Conservation (phyloP, 2,329 filamentous ascomycete species). For the Rutstroemia sp. region DNA sequence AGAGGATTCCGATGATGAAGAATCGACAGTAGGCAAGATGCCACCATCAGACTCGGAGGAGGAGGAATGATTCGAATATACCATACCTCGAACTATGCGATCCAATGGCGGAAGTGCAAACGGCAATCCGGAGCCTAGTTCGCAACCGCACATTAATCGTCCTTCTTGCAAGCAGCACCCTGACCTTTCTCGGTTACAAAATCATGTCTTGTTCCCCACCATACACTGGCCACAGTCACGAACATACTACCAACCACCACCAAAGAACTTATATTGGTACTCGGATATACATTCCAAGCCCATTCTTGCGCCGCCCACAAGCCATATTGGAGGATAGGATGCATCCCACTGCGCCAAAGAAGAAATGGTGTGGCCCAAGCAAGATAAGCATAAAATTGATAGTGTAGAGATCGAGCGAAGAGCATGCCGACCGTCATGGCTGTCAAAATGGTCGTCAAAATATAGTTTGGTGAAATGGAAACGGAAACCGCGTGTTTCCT, state of each 20-base stretch:
- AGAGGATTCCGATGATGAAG: slow-evolving; percentile 64
- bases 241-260: slow-evolving; percentile 66
- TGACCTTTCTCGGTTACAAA: slow-evolving; percentile 23
- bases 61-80: slow-evolving; percentile 42
- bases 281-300: slow-evolving; percentile 70
- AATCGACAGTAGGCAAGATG: slow-evolving; percentile 77
- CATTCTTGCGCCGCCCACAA: slow-evolving; percentile 62
- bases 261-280: slow-evolving; percentile 54
- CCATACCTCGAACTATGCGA: neutral
- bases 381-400: slow-evolving; percentile 69
- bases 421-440: slow-evolving; percentile 61
- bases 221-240: slow-evolving; percentile 45
- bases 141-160: slow-evolving; percentile 12
- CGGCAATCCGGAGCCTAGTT: no score
- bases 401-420: slow-evolving; percentile 64
- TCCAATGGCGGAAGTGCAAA: no score
- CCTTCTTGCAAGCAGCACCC: slow-evolving; percentile 20
- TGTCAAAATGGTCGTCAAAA: slow-evolving; percentile 54
- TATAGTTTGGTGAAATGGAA: slow-evolving; percentile 50
- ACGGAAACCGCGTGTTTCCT: slow-evolving; percentile 41
- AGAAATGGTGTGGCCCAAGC: slow-evolving; percentile 67
- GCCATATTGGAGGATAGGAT: slow-evolving; percentile 49
- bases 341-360: slow-evolving; percentile 56
- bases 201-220: slow-evolving; percentile 31
- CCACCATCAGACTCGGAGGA: slow-evolving; percentile 76